Percentiles rank a stretch among this genome's conserved stretches.
These are phyloP conservation scores for Sextonia rubra DNA, from an alignment of 164 flowering plant genomes.

Conservation along the genomic window DNA sequence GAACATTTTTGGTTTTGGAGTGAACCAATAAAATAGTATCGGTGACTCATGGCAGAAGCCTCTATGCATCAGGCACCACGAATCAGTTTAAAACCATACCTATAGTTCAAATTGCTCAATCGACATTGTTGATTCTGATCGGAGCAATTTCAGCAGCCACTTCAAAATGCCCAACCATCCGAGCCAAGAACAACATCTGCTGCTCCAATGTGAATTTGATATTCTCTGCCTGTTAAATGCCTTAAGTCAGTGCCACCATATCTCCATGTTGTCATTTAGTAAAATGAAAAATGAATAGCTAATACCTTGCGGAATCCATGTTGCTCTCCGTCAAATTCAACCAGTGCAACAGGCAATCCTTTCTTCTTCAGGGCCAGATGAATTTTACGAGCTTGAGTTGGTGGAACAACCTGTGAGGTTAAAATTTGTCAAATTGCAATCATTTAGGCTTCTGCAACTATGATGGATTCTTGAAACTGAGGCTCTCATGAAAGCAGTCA, in stretches of 20 bases:
- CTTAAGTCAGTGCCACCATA: not conserved
- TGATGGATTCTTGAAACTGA: not conserved
- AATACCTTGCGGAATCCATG: constrained; percentile 96
- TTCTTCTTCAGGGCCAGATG: constrained; percentile 78
- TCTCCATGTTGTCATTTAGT: not conserved
- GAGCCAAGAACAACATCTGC: constrained; percentile 93
- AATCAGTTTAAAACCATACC: no score
- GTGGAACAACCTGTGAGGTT: constrained; percentile 66
- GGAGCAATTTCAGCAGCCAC: constrained; percentile 84
- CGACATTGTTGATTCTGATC: constrained; percentile 72
- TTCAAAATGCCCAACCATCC: constrained; percentile 67
- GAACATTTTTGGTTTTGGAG: no score
- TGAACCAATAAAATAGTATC: no score
- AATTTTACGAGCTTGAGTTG: constrained; percentile 81
- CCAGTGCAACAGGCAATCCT: constrained; percentile 90
- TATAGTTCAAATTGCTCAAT: constrained; percentile 21
- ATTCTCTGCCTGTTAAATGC: constrained; percentile 72
- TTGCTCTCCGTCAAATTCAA: constrained; percentile 91
- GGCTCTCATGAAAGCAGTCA: not conserved
- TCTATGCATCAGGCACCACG: no score
- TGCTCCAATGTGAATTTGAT: constrained; percentile 88
- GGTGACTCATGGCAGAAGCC: no score
- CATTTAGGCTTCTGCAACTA: not conserved
- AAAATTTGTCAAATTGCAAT: not conserved
- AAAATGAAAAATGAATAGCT: not conserved